These are phyloP conservation scores for Allium cepa DNA, from an alignment of 106 monocot species.

Conservation along the genomic window DNA sequence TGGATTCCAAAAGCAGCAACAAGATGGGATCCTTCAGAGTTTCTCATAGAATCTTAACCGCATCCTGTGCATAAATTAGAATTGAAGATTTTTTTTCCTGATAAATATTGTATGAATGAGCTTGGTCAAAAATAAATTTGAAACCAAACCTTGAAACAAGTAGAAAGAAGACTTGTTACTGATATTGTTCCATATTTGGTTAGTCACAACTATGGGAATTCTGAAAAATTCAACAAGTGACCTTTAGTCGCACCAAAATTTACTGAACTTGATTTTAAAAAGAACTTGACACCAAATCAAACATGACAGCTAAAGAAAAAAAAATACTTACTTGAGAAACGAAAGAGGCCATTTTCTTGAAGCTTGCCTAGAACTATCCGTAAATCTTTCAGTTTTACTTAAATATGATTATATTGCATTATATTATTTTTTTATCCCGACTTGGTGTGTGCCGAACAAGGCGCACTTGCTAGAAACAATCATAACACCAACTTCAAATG, in stretches of 20 bases:
- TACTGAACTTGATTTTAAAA: neutral
- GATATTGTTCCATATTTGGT: constrained; percentile 76
- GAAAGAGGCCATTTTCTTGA: constrained; percentile 51
- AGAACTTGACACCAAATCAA: no score
- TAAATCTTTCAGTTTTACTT: constrained; percentile 59
- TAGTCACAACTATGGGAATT: constrained; percentile 83
- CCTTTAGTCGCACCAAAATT: constrained; percentile 20
- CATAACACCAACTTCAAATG: no score
- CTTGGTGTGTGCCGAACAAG: no score
- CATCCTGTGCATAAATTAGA: constrained; percentile 24
- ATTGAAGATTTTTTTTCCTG: neutral
- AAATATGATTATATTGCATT: neutral
- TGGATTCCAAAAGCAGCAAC: constrained; percentile 78
- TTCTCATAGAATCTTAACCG: constrained; percentile 11
- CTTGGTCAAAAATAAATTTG: neutral
- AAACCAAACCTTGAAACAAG: constrained; percentile 64
- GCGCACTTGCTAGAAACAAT: no score
- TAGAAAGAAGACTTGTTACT: constrained; percentile 41
- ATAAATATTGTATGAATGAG: neutral
- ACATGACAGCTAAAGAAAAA: neutral
- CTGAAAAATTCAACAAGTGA: constrained; percentile 93
- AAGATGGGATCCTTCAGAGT: constrained; percentile 49
- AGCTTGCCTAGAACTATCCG: constrained; percentile 17
- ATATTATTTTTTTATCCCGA: no score
- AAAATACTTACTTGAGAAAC: constrained; percentile 69